phyloP scores from a whole-genome alignment of 345 rosid genomes.

The Lenwebbia sp. region DNA sequence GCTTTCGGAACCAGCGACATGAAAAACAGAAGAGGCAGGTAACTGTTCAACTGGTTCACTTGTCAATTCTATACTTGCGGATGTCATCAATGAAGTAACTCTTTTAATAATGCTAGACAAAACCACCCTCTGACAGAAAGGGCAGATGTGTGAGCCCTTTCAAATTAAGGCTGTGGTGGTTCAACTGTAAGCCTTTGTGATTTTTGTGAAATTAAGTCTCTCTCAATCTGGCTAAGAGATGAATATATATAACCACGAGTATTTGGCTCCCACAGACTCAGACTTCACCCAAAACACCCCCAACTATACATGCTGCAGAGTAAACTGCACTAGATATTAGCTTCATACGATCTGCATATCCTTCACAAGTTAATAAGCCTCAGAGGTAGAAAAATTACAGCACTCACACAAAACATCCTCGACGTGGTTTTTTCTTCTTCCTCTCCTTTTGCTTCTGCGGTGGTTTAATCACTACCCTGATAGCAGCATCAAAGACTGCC shows the following conservation, averaged over 20 bases:
- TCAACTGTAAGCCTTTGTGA: not conserved
- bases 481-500: slow-evolving; percentile 92
- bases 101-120: not conserved
- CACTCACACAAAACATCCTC: slow-evolving; percentile 75
- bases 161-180: not conserved
- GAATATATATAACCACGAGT: not conserved
- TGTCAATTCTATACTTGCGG: not conserved
- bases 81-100: not conserved
- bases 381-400: not conserved
- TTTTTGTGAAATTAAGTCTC: not conserved
- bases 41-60: not conserved
- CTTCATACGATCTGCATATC: not conserved
- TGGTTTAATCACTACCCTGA: slow-evolving; percentile 87
- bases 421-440: slow-evolving; percentile 52
- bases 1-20: not conserved
- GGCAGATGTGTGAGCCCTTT: not conserved
- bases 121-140: not conserved
- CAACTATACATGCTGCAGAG: not conserved
- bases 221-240: not conserved
- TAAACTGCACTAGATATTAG: not conserved
- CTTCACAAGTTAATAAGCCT: not conserved
- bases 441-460: slow-evolving; percentile 66
- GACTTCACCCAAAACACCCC: not conserved
- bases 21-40: not conserved
- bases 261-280: not conserved